Evolutionary conservation across 169 alveolate species (phyloP), one percentile per base, ranked within the genome.

Genomic region (Plasmodium cynomolgi): DNA sequence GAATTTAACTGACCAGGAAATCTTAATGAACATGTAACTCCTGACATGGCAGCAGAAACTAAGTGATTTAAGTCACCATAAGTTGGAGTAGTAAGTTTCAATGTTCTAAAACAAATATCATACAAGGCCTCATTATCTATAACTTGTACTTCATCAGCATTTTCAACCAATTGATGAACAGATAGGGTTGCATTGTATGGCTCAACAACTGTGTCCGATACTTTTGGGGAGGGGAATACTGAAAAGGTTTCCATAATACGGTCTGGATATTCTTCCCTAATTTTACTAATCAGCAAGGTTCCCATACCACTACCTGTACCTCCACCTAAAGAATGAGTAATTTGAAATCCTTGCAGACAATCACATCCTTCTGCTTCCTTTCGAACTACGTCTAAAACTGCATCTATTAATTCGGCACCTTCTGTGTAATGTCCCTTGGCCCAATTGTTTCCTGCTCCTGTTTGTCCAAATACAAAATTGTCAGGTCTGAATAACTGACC

Each of bases 231-330:
- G 31, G 99, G 99, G 97, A 99, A 98, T 34, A 98, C 99, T 68
- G 99, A 98, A 98, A 99, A 98, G 41, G 99, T 98, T 95, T 98
- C 99, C 99, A 99, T 98, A 94, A 99, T 98, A 93, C 99, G 98
- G 96, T 99, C 99, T 47, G 99, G 99, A 97, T 98, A 99, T 93
- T 99, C 99, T 96, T 99, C 99, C 90, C 99, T 98, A 96, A 99
- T 98, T 97, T 98, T 98, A 95, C 99, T 97, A 97, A 98, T 98
- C 95, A 98, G 93, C 82, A 99, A 96, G 37, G 99, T 99, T 73
- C 99, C 99, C 99, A 99, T 98, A 81, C 99, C 99, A 44, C 99
- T 97, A 62, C 99, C 99, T 23, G 99, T 99, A 95, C 99, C 99
- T 83, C 99, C 99, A 80, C 99, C 99, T 90, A 99, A 97, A 29